Evolutionary conservation across 495 filamentous ascomycete genomes (phyloP).

Genomic region (Podospora pseudopauciseta): DNA sequence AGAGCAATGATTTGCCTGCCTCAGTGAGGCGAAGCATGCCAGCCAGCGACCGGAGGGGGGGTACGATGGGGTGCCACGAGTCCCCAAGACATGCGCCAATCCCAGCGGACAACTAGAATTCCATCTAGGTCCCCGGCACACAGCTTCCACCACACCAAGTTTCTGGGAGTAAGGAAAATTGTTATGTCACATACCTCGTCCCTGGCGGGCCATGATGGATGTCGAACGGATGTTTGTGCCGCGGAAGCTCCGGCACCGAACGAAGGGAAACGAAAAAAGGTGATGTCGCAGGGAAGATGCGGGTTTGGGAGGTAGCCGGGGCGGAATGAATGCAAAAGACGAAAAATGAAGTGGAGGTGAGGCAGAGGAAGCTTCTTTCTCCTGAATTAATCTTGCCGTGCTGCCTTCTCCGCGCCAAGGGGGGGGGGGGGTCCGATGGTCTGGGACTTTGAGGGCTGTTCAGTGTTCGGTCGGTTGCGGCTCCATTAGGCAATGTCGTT

Average conservation of each 20-base stretch:
- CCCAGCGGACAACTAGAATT: neutral
- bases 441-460: neutral
- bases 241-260: neutral
- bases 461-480: slow-evolving; percentile 2
- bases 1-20: slow-evolving; percentile 2
- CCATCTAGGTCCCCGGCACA: neutral
- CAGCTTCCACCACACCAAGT: neutral
- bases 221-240: neutral
- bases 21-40: slow-evolving; percentile 3
- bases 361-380: neutral
- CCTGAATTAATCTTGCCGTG: slow-evolving; percentile 4
- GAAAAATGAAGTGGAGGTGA: neutral
- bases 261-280: neutral
- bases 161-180: neutral
- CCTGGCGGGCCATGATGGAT: slow-evolving; percentile 39
- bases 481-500: slow-evolving; percentile 3
- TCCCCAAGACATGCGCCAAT: slow-evolving; percentile 2
- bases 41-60: neutral
- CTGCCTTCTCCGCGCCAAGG: neutral
- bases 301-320: neutral
- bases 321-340: neutral
- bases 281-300: neutral
- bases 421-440: neutral
- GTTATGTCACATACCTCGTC: slow-evolving; percentile 43
- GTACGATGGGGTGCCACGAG: neutral